Percentiles rank a stretch among this genome's conserved stretches.
Conservation (phyloP, 2,329 filamentous ascomycete genomes). For the Aureobasidium lini region DNA sequence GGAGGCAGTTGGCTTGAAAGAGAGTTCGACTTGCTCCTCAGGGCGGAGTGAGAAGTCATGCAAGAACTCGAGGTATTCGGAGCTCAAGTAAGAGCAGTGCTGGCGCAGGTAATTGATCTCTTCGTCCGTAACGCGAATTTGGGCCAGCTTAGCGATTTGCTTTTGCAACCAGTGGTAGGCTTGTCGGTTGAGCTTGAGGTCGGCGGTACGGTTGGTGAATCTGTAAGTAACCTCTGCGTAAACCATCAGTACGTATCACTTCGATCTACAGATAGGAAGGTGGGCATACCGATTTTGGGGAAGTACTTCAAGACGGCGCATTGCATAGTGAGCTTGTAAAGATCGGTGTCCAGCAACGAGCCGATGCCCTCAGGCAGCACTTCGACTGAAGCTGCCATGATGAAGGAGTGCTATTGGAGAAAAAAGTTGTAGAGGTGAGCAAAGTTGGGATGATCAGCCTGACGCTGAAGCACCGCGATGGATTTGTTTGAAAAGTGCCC, state of each 20-base stretch:
- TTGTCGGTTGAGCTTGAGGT: constrained; percentile 79
- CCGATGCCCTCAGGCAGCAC: constrained; percentile 31
- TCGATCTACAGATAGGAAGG: background rate
- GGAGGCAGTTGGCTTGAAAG: constrained; percentile 47
- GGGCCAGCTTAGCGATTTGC: constrained; percentile 77
- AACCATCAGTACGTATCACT: constrained; percentile 11
- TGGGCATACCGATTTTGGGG: constrained; percentile 48
- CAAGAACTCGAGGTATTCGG: constrained; percentile 73
- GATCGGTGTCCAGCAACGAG: constrained; percentile 49
- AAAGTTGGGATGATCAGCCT: background rate
- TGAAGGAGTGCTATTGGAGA: background rate
- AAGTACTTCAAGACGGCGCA: constrained; percentile 92
- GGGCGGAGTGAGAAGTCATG: constrained; percentile 75
- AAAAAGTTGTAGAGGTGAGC: background rate
- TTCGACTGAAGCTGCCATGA: constrained; percentile 10
- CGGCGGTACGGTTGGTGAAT: constrained; percentile 90
- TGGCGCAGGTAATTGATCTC: constrained; percentile 72
- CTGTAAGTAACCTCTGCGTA: constrained; percentile 68
- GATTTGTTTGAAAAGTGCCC: background rate
- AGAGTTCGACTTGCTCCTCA: constrained; percentile 66
- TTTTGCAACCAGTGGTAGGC: constrained; percentile 79
- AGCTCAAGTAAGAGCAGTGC: constrained; percentile 72
- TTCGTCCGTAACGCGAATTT: constrained; percentile 69
- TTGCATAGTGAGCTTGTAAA: constrained; percentile 99
- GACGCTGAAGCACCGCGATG: constrained; percentile 1